Evolutionary conservation across 1,139 yeast species (phyloP), one percentile per base, ranked within the genome.

Genomic region (Eremothecium cymbalariae): DNA sequence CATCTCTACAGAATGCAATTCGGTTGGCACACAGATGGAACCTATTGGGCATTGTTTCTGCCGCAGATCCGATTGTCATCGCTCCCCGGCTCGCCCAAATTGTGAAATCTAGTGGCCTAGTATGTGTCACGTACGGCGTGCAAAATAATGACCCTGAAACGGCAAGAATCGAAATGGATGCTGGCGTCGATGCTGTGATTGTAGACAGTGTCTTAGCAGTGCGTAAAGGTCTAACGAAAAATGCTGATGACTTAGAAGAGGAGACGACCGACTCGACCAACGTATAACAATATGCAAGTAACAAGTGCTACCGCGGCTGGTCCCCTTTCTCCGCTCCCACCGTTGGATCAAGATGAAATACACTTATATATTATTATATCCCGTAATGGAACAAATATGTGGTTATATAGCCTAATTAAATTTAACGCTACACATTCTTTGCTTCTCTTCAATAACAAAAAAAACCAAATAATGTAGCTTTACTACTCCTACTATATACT

Each of bases 131-230:
- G 0, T 90, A 90, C 51, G 98, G 98, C 23, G 70, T 72, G 1
- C 71, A 72, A 52, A 90, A 90, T 57, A 90, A 90, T 51, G 77
- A 77, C 31, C 95, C 97, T 0, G 85, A 75, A 39, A 76, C 79
- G 46, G 90, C 95, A 22, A 77, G 77, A 47, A 65, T 82, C 41
- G 96, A 90, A 58, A 81, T 90, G 79, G 76, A 74, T 46, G 90
- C 94, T 8, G 97, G 97, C 9, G 95, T 90, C 6, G 97, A 90
- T 64, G 98, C 98, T 0, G 97, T 90, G 14, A 90, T 90, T 62
- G 97, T 85, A 4, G 97, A 90, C 59, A 80, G 86, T 42, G 97
- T 90, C 3, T 67, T 88, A 54, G 96, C 96, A 0, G 94, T 88
- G 9, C 70, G 96, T 53, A 82, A 81, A 49, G 95, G 88, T 4